Percentiles rank a stretch among this genome's conserved stretches.
Conservation (phyloP, 306 rosid species). For the Gillenia trifoliata region DNA sequence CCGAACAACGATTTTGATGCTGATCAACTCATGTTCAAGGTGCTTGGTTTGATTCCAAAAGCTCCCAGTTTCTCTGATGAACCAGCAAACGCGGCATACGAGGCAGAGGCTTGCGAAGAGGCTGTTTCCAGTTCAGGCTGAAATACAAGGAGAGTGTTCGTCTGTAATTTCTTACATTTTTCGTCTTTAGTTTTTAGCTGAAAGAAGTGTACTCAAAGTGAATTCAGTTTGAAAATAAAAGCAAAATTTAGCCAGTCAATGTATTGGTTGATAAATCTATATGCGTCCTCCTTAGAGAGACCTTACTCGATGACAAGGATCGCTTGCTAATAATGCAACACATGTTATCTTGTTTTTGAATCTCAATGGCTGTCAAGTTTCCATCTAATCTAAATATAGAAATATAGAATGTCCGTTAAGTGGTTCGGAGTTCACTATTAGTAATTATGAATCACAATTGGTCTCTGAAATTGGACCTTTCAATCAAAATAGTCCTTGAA, state of each 20-base stretch:
- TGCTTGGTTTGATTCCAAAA: constrained; percentile 45
- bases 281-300: too few species aligned
- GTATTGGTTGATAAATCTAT: too few species aligned
- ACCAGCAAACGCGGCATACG: constrained; percentile 1
- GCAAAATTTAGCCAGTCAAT: not conserved
- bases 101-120: constrained; percentile 30
- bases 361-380: too few species aligned
- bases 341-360: too few species aligned
- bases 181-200: not conserved
- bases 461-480: too few species aligned
- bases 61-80: constrained; percentile 37
- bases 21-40: constrained; percentile 66
- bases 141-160: not conserved
- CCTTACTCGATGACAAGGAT: too few species aligned
- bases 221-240: not conserved
- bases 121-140: constrained; percentile 33
- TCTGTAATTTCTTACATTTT: not conserved
- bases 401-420: too few species aligned
- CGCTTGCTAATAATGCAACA: too few species aligned
- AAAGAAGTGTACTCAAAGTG: not conserved
- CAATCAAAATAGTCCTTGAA: too few species aligned
- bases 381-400: too few species aligned
- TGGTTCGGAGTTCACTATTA: too few species aligned
- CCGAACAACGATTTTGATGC: constrained; percentile 91
- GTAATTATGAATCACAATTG: too few species aligned